Base-by-base conservation (phyloP, 768 basidiomycete species). In the Pilatotrama ljubarskyi region DNA sequence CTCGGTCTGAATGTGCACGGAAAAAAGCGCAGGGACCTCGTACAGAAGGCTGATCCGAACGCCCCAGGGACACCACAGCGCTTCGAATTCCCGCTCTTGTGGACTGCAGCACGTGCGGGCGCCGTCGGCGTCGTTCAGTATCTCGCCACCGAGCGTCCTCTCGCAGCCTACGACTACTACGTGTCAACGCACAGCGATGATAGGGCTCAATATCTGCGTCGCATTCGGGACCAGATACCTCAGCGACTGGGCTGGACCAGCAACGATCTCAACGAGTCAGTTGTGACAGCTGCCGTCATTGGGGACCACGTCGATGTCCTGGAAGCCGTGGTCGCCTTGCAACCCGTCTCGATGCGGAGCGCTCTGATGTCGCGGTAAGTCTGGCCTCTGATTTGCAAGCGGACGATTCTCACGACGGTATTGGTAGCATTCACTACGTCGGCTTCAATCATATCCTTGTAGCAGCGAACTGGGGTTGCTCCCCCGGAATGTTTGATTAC, bases 1-100 rank as follows among this genome's bases (percentile, higher is more conserved):
- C 80, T 85, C 17, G 85, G 86, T 0, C 74, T 88, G 41, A 80
- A 80, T 55, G 82, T 87, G 20, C 82, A 85, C 58, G 85, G 84
- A n/a, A 84, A 84, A 74, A 86, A 86, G 65, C 75, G 82, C 3
- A 74, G 75, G 15, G 84, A 85, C 63, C 74, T 85, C 9, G 81
- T 81, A 0, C 73, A 67, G 51, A 78, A 75, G 64, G 79, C 79
- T 50, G 83, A 85, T 63, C 82, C 82, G 0, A 75, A 81, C 58
- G 78, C 78, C 2, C 46, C 51, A 20, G 43, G 62, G 8, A 15
- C 59, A 1, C 56, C 59, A 4, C 20, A 37, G 43, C 24, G 38
- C 56, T 29, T 54, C 44, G 29, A 46, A 7, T 22, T 57, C 37
- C 62, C 68, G 9, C 75, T 73, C 20, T 63, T 84, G 1, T 85